Conservation (phyloP, 2,329 filamentous ascomycete species). For the Colletotrichum siamense region DNA sequence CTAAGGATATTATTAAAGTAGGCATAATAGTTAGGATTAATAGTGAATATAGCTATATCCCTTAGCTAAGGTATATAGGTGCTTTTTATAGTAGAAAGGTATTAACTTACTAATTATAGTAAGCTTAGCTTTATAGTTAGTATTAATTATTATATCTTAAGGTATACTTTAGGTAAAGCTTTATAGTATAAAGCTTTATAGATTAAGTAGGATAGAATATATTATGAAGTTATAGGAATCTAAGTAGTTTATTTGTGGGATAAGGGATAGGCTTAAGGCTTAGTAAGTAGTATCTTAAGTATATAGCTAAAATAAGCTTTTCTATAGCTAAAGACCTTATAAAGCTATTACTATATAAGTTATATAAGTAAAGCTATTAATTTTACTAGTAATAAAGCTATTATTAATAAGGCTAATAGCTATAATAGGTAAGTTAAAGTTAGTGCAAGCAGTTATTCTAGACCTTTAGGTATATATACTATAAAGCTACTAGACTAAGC, state of each 20-base stretch:
- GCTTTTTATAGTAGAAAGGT: not conserved
- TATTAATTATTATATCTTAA: not conserved
- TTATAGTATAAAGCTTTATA: not conserved
- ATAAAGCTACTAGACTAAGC: not conserved
- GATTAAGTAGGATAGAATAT: not conserved
- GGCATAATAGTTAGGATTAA: no score
- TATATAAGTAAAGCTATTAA: not conserved
- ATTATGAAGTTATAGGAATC: not conserved
- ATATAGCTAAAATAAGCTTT: no score
- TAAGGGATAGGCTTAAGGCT: no score
- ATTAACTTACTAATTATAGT: not conserved
- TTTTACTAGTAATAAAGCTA: not conserved
- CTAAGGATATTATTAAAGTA: no score
- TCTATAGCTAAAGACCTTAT: no score
- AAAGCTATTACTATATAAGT: not conserved
- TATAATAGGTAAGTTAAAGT: not conserved
- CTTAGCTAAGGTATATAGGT: no score
- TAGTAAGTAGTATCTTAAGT: no score
- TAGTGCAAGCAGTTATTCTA: not conserved
- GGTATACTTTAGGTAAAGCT: not conserved
- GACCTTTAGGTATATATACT: not conserved
- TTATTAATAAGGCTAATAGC: not conserved
- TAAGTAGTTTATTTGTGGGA: no score
- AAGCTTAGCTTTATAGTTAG: not conserved
- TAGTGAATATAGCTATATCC: no score